These are phyloP conservation scores for Aspergillus incahuasiensis DNA, from an alignment of 495 filamentous ascomycete genomes.

Conservation along the genomic window DNA sequence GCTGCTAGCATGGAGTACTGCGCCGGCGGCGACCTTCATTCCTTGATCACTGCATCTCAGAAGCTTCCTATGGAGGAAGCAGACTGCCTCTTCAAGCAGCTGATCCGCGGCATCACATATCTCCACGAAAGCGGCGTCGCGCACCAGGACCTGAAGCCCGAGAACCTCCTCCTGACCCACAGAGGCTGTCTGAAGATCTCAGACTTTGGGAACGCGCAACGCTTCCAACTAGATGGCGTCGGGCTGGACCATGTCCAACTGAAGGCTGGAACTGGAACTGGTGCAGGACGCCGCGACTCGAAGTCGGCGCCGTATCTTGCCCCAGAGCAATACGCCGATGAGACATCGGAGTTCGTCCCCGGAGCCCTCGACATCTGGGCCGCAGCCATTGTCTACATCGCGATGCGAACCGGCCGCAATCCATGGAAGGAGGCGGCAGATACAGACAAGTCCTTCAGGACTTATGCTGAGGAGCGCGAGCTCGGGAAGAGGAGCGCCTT, in stretches of 20 bases:
- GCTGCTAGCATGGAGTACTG: constrained; percentile 4
- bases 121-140: neutral
- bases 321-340: neutral
- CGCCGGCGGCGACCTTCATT: neutral
- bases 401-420: neutral
- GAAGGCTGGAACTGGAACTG: neutral
- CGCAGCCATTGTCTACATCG: neutral
- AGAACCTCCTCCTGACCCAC: constrained; percentile 1
- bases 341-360: neutral
- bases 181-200: neutral
- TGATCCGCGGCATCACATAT: neutral
- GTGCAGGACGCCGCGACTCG: neutral
- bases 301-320: neutral
- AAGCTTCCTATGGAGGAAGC: neutral
- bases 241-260: neutral
- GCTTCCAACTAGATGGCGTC: neutral
- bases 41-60: neutral
- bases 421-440: neutral
- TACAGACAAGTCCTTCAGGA: neutral
- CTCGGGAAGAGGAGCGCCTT: neutral
- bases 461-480: neutral
- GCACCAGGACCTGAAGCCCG: neutral
- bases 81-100: constrained; percentile 8
- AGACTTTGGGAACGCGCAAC: neutral
- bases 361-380: constrained; percentile 4